Evolutionary conservation across 1,284 basidiomycete genomes (phyloP), one percentile per base, ranked within the genome.

Genomic region (Ganoderma boninense): DNA sequence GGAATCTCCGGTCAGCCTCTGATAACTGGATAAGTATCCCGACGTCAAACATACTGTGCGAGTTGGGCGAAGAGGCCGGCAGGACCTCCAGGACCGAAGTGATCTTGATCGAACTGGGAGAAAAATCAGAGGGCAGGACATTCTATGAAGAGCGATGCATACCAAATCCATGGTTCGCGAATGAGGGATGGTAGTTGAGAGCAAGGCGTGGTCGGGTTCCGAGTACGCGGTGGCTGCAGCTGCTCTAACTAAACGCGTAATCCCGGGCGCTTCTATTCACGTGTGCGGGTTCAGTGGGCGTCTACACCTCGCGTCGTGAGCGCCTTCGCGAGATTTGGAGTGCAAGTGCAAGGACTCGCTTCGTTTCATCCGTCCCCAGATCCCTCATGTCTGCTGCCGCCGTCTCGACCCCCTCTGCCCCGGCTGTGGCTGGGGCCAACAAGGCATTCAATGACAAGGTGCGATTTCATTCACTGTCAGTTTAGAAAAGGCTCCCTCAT

Each of bases 391-490:
- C 75, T 57, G 70, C 74, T 61, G 87, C 90, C 62, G 87, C 90
- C 86, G 80, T 77, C 72, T 82, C 76, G 80, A 86, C 77, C 52
- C 71, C 73, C 66, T 64, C 72, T 26, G 72, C 74, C 13, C 76
- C 73, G 32, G 44, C 68, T 11, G 63, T 60, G 42, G 71, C 75
- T 43, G 82, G 91, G 57, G 81, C 91, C 32, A 94, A 93, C 85
- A 89, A 87, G 65, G 85, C 92, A 4, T 95, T 95, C 82, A 94
- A 95, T 82, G 94, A 95, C 85, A 95, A 93, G 87, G 94, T 90
- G 73, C 49, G 80, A 60, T 46, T 59, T 11, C 6, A 59, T 66
- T 0, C 38, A 42, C 11, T 29, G 56, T 62, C 56, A 52, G 59
- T 56, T 29, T 49, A 16, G 35, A 49, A 18, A 35, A 61, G 59